These are phyloP conservation scores for Paramecium primaurelia DNA, from an alignment of 73 alveolate genomes.

Conservation along the genomic window DNA sequence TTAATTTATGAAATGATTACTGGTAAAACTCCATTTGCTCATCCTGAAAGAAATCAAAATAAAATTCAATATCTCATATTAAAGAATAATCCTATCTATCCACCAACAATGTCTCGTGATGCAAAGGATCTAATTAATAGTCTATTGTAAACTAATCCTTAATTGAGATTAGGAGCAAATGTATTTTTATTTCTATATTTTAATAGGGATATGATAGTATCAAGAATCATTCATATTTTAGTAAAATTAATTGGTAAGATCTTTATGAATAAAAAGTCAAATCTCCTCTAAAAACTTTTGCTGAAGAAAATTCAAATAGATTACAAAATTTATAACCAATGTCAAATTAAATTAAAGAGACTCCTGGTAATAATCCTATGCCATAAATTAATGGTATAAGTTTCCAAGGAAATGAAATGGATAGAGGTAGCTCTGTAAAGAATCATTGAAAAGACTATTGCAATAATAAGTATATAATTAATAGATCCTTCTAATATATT, in stretches of 20 bases:
- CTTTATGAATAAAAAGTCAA: not conserved
- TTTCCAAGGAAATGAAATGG: not conserved
- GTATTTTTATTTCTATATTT: not conserved
- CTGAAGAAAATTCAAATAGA: not conserved
- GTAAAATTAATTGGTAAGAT: not conserved
- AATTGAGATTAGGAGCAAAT: not conserved
- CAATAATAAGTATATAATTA: not conserved
- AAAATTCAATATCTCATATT: not conserved
- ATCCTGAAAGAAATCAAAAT: slow-evolving; percentile 40
- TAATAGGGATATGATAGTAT: not conserved
- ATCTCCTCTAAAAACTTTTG: not conserved
- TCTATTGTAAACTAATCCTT: not conserved
- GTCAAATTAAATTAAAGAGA: not conserved
- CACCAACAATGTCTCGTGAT: slow-evolving; percentile 16
- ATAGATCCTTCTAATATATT: not conserved
- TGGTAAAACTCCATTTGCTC: slow-evolving; percentile 59
- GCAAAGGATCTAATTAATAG: not conserved
- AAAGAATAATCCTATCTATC: not conserved
- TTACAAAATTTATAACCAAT: not conserved
- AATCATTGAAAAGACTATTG: not conserved
- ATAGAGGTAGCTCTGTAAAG: slow-evolving; percentile 4
- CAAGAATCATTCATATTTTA: not conserved
- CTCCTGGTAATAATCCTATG: slow-evolving; percentile 4
- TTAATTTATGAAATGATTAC: slow-evolving; percentile 49
- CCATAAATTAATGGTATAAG: not conserved